Conservation (phyloP, 768 basidiomycete species). For the Lentinula edodes region DNA sequence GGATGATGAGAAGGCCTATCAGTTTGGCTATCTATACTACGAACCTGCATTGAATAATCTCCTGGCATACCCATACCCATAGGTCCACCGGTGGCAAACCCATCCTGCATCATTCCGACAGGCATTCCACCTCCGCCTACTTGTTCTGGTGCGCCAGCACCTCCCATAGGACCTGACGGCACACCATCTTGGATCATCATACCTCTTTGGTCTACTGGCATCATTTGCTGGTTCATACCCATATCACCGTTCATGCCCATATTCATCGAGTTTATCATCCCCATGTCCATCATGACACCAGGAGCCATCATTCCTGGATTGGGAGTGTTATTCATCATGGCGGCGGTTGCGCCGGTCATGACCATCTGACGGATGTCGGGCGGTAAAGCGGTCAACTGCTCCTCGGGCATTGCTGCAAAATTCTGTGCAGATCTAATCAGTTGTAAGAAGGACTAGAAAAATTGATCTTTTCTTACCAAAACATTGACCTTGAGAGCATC, state of each 20-base stretch:
- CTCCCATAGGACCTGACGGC: slow-evolving; percentile 8
- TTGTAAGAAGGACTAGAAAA: neutral
- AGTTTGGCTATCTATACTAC: slow-evolving; percentile 23
- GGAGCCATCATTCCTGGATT: slow-evolving; percentile 55
- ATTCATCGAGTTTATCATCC: slow-evolving; percentile 57
- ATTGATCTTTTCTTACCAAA: slow-evolving; percentile 46
- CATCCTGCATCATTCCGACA: slow-evolving; percentile 43
- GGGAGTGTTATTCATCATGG: slow-evolving; percentile 59
- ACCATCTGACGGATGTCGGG: slow-evolving; percentile 84
- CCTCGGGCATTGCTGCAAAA: slow-evolving; percentile 78
- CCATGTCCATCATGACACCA: slow-evolving; percentile 81
- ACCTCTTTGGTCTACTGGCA: slow-evolving; percentile 29
- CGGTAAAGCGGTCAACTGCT: slow-evolving; percentile 71
- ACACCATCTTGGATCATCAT: slow-evolving; percentile 35
- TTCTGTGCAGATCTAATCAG: slow-evolving; percentile 39
- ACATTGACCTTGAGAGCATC: slow-evolving; percentile 80
- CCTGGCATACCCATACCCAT: slow-evolving; percentile 71
- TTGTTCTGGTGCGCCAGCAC: slow-evolving; percentile 37
- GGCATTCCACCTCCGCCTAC: slow-evolving; percentile 23
- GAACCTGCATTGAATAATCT: slow-evolving; percentile 73
- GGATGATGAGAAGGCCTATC: slow-evolving; percentile 11
- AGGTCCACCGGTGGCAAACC: slow-evolving; percentile 35
- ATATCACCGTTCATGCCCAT: slow-evolving; percentile 68
- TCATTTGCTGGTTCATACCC: slow-evolving; percentile 55
- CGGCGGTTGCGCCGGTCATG: slow-evolving; percentile 73